These are phyloP conservation scores for Suillus discolor DNA, from an alignment of 768 basidiomycete species.

Conservation along the genomic window DNA sequence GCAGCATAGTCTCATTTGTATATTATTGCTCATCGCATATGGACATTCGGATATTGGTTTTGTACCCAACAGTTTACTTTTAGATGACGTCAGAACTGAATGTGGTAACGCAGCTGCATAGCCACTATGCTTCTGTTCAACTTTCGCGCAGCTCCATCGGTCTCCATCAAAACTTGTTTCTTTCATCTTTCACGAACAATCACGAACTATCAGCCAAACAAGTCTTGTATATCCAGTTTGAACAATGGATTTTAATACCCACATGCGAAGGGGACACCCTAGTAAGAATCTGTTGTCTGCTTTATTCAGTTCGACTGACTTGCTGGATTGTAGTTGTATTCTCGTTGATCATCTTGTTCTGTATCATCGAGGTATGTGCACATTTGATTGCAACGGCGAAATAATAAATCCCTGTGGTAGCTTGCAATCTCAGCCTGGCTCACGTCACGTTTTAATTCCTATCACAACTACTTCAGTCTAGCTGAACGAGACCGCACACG, in stretches of 20 bases:
- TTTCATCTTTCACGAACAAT: slow-evolving; percentile 26
- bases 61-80: neutral
- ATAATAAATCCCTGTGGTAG: slow-evolving; percentile 33
- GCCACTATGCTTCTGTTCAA: slow-evolving; percentile 29
- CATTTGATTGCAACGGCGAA: neutral
- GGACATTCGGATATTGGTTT: slow-evolving; percentile 8
- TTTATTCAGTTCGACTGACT: slow-evolving; percentile 4
- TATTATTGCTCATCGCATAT: slow-evolving; percentile 12
- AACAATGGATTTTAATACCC: slow-evolving; percentile 40
- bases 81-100: slow-evolving; percentile 19
- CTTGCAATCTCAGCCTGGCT: slow-evolving; percentile 76
- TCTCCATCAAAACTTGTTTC: slow-evolving; percentile 7
- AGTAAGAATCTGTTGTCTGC: slow-evolving; percentile 38
- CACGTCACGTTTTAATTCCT: slow-evolving; percentile 56
- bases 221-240: slow-evolving; percentile 6
- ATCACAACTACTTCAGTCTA: slow-evolving; percentile 50
- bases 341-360: slow-evolving; percentile 55
- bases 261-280: slow-evolving; percentile 56
- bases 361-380: slow-evolving; percentile 60
- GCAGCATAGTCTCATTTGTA: slow-evolving; percentile 21
- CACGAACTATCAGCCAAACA: slow-evolving; percentile 19
- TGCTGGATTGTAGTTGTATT: slow-evolving; percentile 48
- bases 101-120: slow-evolving; percentile 14
- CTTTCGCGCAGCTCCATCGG: slow-evolving; percentile 14
- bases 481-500: slow-evolving; percentile 63